phyloP scores from a whole-genome alignment of 2,329 filamentous ascomycete species.

The Penicillium sp. region DNA sequence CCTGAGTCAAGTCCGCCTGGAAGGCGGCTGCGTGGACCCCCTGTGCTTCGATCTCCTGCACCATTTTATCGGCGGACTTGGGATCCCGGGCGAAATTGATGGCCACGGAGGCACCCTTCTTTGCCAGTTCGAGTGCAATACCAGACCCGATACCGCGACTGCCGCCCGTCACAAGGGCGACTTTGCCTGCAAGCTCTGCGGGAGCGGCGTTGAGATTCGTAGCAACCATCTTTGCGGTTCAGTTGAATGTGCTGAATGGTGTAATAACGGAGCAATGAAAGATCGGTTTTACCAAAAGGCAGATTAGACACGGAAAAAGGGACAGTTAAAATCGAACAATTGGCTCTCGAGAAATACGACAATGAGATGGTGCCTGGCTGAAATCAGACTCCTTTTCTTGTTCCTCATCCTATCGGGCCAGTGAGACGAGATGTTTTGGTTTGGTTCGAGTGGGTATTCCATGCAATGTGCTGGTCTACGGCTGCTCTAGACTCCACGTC shows the following conservation, averaged over 20 bases:
- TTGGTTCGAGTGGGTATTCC: neutral
- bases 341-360: neutral
- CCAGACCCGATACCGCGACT: slow-evolving; percentile 44
- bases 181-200: slow-evolving; percentile 35
- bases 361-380: neutral
- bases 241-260: neutral
- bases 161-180: slow-evolving; percentile 37
- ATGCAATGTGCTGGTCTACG: neutral
- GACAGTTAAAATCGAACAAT: neutral
- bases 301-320: neutral
- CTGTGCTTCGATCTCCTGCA: slow-evolving; percentile 62
- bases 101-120: slow-evolving; percentile 39
- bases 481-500: neutral
- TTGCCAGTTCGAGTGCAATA: slow-evolving; percentile 43
- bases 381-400: neutral
- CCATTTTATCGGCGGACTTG: slow-evolving; percentile 64
- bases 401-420: neutral
- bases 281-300: neutral
- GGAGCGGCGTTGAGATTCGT: slow-evolving; percentile 10
- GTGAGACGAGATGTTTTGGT: neutral
- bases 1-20: slow-evolving; percentile 66
- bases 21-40: slow-evolving; percentile 63
- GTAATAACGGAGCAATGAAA: neutral
- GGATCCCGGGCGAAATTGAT: slow-evolving; percentile 57
- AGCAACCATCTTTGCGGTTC: slow-evolving; percentile 17